These are phyloP conservation scores for Lasiosphaeria miniovina DNA, from an alignment of 495 filamentous ascomycete genomes.

Conservation along the genomic window DNA sequence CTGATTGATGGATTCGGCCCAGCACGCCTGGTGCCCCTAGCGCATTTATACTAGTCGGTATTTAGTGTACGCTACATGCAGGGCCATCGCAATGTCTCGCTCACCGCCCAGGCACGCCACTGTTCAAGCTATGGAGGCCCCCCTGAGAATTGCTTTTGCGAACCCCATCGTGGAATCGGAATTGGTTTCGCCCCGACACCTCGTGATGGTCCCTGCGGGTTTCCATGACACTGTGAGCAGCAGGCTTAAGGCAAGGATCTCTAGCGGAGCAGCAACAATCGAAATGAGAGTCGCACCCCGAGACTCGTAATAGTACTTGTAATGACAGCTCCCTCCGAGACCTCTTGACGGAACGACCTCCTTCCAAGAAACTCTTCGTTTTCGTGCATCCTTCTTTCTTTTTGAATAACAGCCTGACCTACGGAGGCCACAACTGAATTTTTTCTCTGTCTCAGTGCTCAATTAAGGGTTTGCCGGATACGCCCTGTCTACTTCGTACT, in stretches of 20 bases:
- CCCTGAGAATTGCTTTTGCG: slow-evolving; percentile 1
- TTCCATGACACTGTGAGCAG: slow-evolving; percentile 23
- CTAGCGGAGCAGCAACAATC: slow-evolving; percentile 11
- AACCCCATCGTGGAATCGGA: neutral
- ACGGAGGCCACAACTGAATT: no score
- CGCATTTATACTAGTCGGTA: no score
- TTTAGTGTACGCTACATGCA: neutral
- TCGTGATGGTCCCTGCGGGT: slow-evolving; percentile 23
- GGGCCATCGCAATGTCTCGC: neutral
- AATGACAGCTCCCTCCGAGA: slow-evolving; percentile 4
- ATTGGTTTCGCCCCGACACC: slow-evolving; percentile 8
- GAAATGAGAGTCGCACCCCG: slow-evolving; percentile 23
- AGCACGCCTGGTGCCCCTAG: no score
- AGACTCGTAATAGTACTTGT: neutral
- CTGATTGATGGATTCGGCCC: no score
- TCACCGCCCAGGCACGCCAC: neutral
- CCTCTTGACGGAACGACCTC: slow-evolving; percentile 3
- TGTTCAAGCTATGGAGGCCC: neutral
- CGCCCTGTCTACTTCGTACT: no score
- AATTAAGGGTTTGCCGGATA: no score
- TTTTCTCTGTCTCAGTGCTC: no score
- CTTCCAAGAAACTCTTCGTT: neutral
- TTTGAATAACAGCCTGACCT: no score
- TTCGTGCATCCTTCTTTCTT: no score
- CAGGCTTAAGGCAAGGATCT: slow-evolving; percentile 2